These are phyloP conservation scores for Saxophila tyrrhenica DNA, from an alignment of 495 filamentous ascomycete species.

Conservation along the genomic window DNA sequence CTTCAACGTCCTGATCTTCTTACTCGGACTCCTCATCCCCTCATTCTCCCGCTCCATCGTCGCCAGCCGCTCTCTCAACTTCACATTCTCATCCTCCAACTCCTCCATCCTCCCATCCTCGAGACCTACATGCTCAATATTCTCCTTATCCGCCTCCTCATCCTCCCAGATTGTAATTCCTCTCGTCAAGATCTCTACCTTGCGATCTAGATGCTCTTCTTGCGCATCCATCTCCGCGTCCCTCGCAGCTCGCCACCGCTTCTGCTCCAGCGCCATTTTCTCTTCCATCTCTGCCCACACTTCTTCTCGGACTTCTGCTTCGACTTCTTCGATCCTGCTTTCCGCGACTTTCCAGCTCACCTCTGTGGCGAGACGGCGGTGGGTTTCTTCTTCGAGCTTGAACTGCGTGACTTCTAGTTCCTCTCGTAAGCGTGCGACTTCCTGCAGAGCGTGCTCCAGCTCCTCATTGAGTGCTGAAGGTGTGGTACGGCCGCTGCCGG, in stretches of 20 bases:
- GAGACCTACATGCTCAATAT: conserved; percentile 3
- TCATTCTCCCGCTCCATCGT: conserved; percentile 22
- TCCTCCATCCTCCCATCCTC: conserved; percentile 19
- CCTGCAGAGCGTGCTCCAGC: conserved; percentile 60
- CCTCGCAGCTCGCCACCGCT: conserved; percentile 62
- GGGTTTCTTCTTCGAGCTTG: conserved; percentile 53
- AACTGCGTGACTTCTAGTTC: conserved; percentile 56
- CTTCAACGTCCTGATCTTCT: conserved; percentile 34
- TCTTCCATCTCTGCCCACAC: conserved; percentile 77
- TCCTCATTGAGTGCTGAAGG: conserved; percentile 45
- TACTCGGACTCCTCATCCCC: conserved; percentile 25
- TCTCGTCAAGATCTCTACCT: conserved; percentile 73
- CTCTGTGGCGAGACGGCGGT: conserved; percentile 35
- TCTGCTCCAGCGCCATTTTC: conserved; percentile 58
- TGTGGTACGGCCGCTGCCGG: conserved; percentile 24
- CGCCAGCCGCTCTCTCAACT: conserved; percentile 25
- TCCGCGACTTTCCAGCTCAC: conserved; percentile 29
- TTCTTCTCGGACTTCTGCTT: conserved; percentile 83
- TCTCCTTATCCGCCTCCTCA: conserved; percentile 15
- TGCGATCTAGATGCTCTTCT: conserved; percentile 79
- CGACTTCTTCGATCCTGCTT: conserved; percentile 51
- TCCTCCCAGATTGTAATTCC: conserved; percentile 36
- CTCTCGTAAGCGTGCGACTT: conserved; percentile 62
- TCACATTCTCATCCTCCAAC: conserved; percentile 29
- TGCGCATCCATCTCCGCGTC: conserved; percentile 52